Percentiles rank a stretch among this genome's conserved stretches.
These are phyloP conservation scores for Ceratocystiopsis brevicomis DNA, from an alignment of 2,329 filamentous ascomycete genomes.

Conservation along the genomic window DNA sequence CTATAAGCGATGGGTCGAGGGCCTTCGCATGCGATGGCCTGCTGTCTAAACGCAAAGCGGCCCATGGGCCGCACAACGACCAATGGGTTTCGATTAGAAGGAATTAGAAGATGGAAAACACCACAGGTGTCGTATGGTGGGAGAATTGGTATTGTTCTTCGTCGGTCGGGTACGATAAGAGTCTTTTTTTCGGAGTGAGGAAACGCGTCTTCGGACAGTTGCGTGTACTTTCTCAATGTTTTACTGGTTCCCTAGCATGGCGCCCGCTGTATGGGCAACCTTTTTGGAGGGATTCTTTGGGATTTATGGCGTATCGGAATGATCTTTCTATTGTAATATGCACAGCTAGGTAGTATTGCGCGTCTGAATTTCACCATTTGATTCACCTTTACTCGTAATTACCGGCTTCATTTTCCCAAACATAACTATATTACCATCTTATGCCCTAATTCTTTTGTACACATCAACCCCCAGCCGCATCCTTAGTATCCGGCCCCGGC, in stretches of 20 bases:
- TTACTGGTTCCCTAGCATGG: background rate
- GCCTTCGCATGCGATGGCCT: slow-evolving; percentile 34
- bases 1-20: slow-evolving; percentile 78
- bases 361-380: no score
- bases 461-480: background rate
- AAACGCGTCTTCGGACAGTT: no score
- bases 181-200: background rate
- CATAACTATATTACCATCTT: no score
- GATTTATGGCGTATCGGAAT: background rate
- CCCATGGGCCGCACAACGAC: no score
- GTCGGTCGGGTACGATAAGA: background rate
- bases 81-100: no score
- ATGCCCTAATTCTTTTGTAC: no score
- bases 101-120: background rate
- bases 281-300: background rate
- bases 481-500: no score
- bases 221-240: background rate
- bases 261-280: slow-evolving; percentile 4
- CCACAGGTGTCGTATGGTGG: background rate
- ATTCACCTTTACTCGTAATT: no score
- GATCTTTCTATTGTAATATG: background rate
- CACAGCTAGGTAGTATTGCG: no score
- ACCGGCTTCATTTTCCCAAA: no score
- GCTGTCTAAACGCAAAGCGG: slow-evolving; percentile 3
- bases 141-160: no score